Evolutionary conservation across 306 rosid species (phyloP).

Genomic region (Urtica urens): DNA sequence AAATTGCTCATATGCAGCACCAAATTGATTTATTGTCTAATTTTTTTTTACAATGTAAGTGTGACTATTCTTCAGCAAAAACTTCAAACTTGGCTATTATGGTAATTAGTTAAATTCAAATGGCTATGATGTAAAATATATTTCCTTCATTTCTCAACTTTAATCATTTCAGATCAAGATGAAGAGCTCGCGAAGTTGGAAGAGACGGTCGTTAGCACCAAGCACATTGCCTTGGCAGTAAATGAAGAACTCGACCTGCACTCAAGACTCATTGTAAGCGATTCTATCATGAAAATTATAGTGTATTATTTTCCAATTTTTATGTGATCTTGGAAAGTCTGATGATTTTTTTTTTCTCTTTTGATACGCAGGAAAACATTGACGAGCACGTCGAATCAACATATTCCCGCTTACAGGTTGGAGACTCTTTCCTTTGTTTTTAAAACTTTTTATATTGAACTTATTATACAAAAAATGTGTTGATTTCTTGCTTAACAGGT

Average conservation of each 20-base stretch:
- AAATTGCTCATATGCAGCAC: no score
- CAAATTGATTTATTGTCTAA: no score
- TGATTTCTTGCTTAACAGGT: no score
- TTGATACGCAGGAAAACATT: conserved; percentile 21
- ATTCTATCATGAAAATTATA: neutral
- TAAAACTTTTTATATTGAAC: no score
- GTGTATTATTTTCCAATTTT: neutral
- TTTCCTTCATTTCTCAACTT: neutral
- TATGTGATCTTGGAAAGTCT: neutral
- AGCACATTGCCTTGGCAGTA: conserved; percentile 36
- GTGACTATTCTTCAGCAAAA: no score
- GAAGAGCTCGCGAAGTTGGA: conserved; percentile 26
- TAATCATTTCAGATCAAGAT: conserved; percentile 34
- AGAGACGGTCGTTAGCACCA: conserved; percentile 36
- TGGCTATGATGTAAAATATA: no score
- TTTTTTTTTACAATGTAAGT: no score
- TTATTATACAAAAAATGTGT: no score
- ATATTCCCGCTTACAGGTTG: conserved; percentile 27
- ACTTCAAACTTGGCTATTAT: no score
- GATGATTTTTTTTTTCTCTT: neutral
- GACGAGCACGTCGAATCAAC: conserved; percentile 29
- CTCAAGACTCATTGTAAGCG: conserved; percentile 26
- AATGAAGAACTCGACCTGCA: conserved; percentile 34
- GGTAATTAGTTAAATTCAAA: no score
- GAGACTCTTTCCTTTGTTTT: neutral